Conservation (phyloP, 2,329 filamentous ascomycete species). For the Penicillium sp. region DNA sequence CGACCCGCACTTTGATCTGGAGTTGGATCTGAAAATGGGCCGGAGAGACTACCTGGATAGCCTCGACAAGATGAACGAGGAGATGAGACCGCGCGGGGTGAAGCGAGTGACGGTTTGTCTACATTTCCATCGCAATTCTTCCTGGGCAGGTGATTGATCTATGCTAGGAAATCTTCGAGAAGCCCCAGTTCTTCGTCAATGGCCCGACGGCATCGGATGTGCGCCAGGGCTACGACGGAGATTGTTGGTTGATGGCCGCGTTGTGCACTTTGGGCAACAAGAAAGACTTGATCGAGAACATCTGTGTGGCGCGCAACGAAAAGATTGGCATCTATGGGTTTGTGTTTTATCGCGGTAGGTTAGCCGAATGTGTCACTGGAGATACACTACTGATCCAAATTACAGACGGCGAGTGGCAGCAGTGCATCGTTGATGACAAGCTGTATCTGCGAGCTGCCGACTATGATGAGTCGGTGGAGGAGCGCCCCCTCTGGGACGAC, state of each 20-base stretch:
- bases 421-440: conserved; percentile 87
- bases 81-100: conserved; percentile 61
- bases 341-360: conserved; percentile 64
- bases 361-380: not conserved
- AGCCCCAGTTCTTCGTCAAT: conserved; percentile 70
- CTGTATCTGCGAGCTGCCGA: conserved; percentile 75
- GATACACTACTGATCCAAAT: conserved; percentile 1
- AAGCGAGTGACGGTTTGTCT: conserved; percentile 58
- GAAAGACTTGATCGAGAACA: conserved; percentile 61
- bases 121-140: not conserved
- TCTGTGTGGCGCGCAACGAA: conserved; percentile 68
- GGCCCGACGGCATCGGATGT: conserved; percentile 72
- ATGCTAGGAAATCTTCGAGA: conserved; percentile 67
- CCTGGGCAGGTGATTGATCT: conserved; percentile 6
- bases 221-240: conserved; percentile 68
- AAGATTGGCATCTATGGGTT: conserved; percentile 77
- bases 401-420: conserved; percentile 79
- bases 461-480: conserved; percentile 72
- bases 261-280: conserved; percentile 72
- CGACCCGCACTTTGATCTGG: conserved; percentile 81
- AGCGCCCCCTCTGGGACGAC: conserved; percentile 67
- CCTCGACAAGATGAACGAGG: conserved; percentile 33
- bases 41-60: conserved; percentile 49
- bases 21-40: conserved; percentile 63
- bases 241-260: conserved; percentile 83